phyloP scores from a whole-genome alignment of 495 filamentous ascomycete genomes.

The Tuber melanosporum region DNA sequence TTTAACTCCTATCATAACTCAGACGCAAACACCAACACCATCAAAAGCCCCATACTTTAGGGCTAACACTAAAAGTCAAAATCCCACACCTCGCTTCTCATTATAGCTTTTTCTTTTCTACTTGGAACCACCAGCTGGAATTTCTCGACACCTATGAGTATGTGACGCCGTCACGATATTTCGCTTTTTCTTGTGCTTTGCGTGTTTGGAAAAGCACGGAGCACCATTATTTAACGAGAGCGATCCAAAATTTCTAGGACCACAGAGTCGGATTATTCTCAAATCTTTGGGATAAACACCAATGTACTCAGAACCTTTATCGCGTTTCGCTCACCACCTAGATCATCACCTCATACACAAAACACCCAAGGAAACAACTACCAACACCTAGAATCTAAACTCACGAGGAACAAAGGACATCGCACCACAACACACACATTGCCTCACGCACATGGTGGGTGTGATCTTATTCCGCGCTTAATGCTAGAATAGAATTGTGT shows the following conservation, averaged over 20 bases:
- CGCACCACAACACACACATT: neutral
- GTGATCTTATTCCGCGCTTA: neutral
- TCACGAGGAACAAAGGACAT: neutral
- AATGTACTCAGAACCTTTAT: neutral
- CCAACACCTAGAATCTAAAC: neutral
- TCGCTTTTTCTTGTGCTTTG: neutral
- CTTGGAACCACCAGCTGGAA: neutral
- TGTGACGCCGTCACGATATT: neutral
- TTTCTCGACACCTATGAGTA: neutral
- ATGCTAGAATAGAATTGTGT: neutral
- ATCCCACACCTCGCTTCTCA: neutral
- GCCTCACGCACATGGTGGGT: neutral
- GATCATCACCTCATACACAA: neutral
- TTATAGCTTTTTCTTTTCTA: neutral
- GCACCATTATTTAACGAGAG: neutral
- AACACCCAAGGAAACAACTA: neutral
- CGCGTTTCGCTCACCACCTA: too few relatives aligned
- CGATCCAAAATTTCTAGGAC: neutral
- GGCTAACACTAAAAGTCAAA: neutral
- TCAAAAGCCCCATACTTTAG: neutral
- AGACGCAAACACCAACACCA: neutral
- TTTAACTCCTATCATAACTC: too few relatives aligned
- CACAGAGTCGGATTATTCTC: neutral
- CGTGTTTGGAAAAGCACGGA: neutral
- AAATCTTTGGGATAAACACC: neutral